Conservation (phyloP, 139 green algal genomes). For the Picochlorum sp. region DNA sequence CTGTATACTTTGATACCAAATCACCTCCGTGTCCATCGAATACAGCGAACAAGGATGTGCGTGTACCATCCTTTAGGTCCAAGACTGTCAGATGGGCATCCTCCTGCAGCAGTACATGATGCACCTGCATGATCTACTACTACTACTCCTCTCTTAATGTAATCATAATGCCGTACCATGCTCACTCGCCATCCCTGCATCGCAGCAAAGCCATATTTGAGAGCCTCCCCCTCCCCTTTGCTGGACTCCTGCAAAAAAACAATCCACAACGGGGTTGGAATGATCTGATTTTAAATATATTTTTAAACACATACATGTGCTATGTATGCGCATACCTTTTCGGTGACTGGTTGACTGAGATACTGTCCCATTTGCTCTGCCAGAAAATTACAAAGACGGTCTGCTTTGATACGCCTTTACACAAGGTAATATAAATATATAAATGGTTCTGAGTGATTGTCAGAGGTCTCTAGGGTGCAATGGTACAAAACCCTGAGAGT, state of each 20-base stretch:
- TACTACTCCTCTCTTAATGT: too few species aligned
- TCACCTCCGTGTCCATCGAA: conserved; percentile 41
- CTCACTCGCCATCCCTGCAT: conserved; percentile 41
- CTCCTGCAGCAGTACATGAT: conserved; percentile 17
- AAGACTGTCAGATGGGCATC: conserved; percentile 34
- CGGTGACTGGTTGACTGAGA: conserved; percentile 15
- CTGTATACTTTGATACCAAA: conserved; percentile 28
- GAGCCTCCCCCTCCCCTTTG: conserved; percentile 13
- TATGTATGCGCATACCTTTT: conserved; percentile 12
- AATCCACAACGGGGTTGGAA: not conserved
- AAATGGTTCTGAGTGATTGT: too few species aligned
- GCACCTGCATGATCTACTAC: too few species aligned
- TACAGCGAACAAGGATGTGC: conserved; percentile 27
- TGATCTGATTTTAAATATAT: too few species aligned
- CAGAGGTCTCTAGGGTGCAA: too few species aligned
- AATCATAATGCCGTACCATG: conserved; percentile 20
- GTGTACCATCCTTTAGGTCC: conserved; percentile 8
- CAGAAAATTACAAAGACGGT: too few species aligned
- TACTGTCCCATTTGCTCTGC: conserved; percentile 23
- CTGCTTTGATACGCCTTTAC: too few species aligned
- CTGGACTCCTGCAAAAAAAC: conserved; percentile 22
- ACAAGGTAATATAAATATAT: too few species aligned
- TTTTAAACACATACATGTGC: not conserved
- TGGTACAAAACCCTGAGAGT: too few species aligned
- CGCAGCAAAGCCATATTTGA: conserved; percentile 26